Conservation (phyloP, 192 early-diverging fungal species). For the Gonapodya sp. region DNA sequence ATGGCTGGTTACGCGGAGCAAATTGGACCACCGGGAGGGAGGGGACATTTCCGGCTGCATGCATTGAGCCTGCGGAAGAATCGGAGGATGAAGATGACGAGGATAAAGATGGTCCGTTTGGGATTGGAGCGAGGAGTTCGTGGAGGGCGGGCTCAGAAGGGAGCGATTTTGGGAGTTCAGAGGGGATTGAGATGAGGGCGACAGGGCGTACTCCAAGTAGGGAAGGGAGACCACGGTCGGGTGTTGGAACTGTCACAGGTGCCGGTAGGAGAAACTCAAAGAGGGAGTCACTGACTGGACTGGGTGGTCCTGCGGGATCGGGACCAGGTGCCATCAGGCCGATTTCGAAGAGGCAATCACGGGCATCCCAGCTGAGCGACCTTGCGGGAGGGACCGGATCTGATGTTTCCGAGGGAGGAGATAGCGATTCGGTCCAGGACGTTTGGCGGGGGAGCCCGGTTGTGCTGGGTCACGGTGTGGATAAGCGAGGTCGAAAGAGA, state of each 20-base stretch:
- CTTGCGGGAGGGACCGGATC: no score
- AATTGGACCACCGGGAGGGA: conserved; percentile 10
- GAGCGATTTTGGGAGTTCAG: neutral
- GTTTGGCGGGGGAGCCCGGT: neutral
- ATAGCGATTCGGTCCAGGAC: neutral
- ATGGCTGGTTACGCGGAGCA: conserved; percentile 13
- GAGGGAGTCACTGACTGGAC: neutral
- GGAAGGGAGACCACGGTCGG: neutral
- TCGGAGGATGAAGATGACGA: neutral
- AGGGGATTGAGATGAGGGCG: neutral
- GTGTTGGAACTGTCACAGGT: neutral
- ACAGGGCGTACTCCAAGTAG: neutral
- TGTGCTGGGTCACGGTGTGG: neutral
- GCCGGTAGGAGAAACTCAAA: neutral
- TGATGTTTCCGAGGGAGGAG: neutral
- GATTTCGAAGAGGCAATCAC: neutral
- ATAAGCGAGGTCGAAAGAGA: neutral
- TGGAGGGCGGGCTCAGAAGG: neutral
- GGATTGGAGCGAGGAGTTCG: neutral
- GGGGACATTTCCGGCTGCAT: conserved; percentile 12
- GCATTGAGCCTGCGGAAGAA: conserved; percentile 9
- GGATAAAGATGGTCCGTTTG: no score
- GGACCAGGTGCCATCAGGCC: neutral
- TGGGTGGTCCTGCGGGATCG: neutral
- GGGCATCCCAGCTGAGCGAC: neutral